Percentiles rank a stretch among this genome's conserved stretches.
Evolutionary conservation across 169 alveolate genomes (phyloP).

Genomic region (Plasmodium fragile): DNA sequence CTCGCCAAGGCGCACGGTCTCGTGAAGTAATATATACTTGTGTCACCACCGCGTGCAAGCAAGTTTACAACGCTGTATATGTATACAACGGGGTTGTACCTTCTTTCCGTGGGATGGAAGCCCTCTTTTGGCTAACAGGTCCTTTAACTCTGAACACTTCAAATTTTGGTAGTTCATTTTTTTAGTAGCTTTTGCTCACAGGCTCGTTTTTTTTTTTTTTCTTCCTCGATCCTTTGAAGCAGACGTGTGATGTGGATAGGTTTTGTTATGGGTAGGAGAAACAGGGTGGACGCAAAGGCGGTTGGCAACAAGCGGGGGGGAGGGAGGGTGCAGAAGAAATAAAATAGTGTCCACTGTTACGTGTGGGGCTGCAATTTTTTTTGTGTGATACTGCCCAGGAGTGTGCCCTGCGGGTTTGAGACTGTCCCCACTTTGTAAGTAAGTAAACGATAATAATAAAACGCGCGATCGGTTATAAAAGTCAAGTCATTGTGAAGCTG

Average conservation of each 20-base stretch:
- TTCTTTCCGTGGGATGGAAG: conserved; percentile 75
- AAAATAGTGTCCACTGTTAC: neutral
- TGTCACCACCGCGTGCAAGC: neutral
- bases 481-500: neutral
- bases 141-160: conserved; percentile 72
- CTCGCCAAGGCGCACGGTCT: neutral
- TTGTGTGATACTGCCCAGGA: neutral
- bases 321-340: neutral
- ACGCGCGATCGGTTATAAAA: neutral
- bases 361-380: neutral
- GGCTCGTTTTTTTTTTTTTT: neutral
- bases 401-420: neutral
- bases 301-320: neutral
- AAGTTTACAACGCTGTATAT: neutral
- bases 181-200: neutral
- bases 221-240: neutral
- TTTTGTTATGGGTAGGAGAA: neutral
- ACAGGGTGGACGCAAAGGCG: neutral
- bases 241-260: neutral
- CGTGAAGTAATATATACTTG: neutral
- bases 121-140: conserved; percentile 75
- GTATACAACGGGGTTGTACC: neutral
- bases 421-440: neutral
- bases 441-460: neutral
- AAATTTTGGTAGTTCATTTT: conserved; percentile 61